Evolutionary conservation across 805 yeast species (phyloP).

Genomic region (Pichia membranifaciens): DNA sequence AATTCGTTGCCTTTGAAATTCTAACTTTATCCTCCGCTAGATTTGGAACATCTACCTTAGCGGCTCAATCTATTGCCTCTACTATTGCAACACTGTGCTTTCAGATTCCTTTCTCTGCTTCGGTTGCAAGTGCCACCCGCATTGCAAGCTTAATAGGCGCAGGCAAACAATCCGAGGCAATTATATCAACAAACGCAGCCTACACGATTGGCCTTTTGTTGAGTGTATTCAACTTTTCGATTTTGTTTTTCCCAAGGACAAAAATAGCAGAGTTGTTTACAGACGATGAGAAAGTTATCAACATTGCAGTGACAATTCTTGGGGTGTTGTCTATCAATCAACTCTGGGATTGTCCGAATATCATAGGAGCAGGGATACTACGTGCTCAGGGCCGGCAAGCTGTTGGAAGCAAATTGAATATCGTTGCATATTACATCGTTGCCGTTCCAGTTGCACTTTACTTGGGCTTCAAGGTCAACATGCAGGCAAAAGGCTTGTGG

Average conservation of each 20-base stretch:
- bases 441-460: conserved; percentile 58
- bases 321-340: conserved; percentile 28
- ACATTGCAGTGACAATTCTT: conserved; percentile 14
- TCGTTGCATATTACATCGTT: conserved; percentile 53
- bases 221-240: conserved; percentile 8
- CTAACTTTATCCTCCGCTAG: conserved; percentile 57
- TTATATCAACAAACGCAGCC: conserved; percentile 13
- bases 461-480: conserved; percentile 42
- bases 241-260: conserved; percentile 3
- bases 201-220: conserved; percentile 12
- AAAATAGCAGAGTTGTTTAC: conserved; percentile 18
- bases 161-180: conserved; percentile 13
- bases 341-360: conserved; percentile 38
- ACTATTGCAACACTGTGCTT: conserved; percentile 56
- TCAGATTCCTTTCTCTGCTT: conserved; percentile 62
- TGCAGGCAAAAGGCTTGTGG: conserved; percentile 31
- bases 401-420: conserved; percentile 41
- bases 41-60: conserved; percentile 50
- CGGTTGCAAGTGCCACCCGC: conserved; percentile 65
- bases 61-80: conserved; percentile 63
- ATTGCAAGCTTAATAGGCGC: conserved; percentile 69
- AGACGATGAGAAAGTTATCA: conserved; percentile 15
- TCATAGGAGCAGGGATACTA: conserved; percentile 39
- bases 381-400: conserved; percentile 47
- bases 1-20: conserved; percentile 66